Base-by-base conservation (phyloP, 768 basidiomycete species). In the Trametes maxima region DNA sequence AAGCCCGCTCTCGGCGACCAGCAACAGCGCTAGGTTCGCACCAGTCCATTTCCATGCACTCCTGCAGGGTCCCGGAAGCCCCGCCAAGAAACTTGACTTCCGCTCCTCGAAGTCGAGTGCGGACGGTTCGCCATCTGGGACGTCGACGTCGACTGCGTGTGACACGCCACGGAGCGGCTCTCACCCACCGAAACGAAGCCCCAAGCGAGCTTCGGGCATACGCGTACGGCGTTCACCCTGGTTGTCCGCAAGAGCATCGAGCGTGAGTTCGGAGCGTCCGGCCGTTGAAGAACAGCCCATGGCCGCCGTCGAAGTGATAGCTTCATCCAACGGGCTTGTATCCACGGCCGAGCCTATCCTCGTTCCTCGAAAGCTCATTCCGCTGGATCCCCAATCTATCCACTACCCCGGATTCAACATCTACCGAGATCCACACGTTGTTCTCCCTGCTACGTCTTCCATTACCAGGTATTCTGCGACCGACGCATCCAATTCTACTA, bases 351-450 rank as follows among this genome's bases (percentile, higher is more conserved):
- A 21, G 39, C 46, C 49, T 21, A 37, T 57, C 21, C 40, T 51
- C 11, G 51, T 64, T 14, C 59, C 62, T 7, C 80, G 77, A 59
- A 76, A 76, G 55, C 73, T 77, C 19, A 79, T 78, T 22, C 76
- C 78, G 28, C 76, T 75, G 28, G 79, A 87, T 68, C 80, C 80
- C 1, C 77, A 80, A 46, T 87, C 86, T 16, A 76, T 80, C 40
- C 88, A 89, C 65, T 88, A 87, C 69, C 88, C 88, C 13, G 87
- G 88, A 16, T 89, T 89, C 65, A 72, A 75, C 40, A 80, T 88
- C 45, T 80, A 81, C 67, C 80, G 75, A 67, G 87, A 89, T 46
- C 54, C 47, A 12, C 67, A 70, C 60, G 68, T 65, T 36, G 24
- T 50, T 7, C 48, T 44, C 22, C 53, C 56, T 43, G 69, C 63